phyloP scores from a whole-genome alignment of 441 rosid species.

The Adansonia madagascariensis region DNA sequence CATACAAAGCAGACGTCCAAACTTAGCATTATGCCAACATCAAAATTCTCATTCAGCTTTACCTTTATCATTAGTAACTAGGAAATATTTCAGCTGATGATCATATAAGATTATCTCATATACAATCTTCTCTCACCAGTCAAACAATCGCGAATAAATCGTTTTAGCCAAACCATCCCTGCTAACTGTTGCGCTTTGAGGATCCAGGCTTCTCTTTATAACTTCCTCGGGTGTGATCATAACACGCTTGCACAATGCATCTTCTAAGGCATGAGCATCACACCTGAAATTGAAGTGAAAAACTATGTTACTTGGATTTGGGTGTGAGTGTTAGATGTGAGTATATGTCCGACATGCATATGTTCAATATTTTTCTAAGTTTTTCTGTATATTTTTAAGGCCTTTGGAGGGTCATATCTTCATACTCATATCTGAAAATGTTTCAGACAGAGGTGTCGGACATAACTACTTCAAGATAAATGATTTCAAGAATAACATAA shows the following conservation, averaged over 20 bases:
- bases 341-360: too few species aligned
- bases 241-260: slow-evolving; percentile 28
- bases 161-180: slow-evolving; percentile 69
- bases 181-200: slow-evolving; percentile 21
- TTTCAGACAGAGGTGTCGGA: too few species aligned
- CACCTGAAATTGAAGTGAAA: slow-evolving; percentile 20
- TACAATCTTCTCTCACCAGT: slow-evolving; percentile 24
- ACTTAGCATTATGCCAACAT: slow-evolving; percentile 16
- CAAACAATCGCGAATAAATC: slow-evolving; percentile 24
- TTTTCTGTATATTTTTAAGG: too few species aligned
- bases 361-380: too few species aligned
- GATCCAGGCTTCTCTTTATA: slow-evolving; percentile 27
- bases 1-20: background rate
- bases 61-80: background rate
- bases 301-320: too few species aligned
- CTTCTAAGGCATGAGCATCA: slow-evolving; percentile 26
- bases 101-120: slow-evolving; percentile 30
- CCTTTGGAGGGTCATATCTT: too few species aligned
- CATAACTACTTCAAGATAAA: too few species aligned
- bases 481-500: too few species aligned
- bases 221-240: slow-evolving; percentile 46
- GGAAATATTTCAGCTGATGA: slow-evolving; percentile 41
- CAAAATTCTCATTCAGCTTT: slow-evolving; percentile 8
- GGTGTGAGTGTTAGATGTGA: too few species aligned
- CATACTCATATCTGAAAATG: too few species aligned